These are phyloP conservation scores for Myochromella boudieri DNA, from an alignment of 768 basidiomycete genomes.

Conservation along the genomic window DNA sequence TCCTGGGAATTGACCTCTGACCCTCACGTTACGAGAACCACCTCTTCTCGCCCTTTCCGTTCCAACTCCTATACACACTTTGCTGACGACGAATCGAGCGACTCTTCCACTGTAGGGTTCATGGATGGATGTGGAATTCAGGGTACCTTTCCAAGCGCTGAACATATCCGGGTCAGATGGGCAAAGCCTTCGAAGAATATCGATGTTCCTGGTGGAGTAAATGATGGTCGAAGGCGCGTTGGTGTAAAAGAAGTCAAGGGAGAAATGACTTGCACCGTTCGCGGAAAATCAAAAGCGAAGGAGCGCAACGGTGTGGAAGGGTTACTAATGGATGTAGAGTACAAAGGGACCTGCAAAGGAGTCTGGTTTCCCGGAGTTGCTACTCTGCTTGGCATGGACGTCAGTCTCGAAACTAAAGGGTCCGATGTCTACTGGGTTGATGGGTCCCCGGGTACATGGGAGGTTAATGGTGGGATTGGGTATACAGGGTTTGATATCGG, in stretches of 20 bases:
- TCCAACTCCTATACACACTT: slow-evolving; percentile 65
- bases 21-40: slow-evolving; percentile 64
- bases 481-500: slow-evolving; percentile 74
- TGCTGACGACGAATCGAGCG: slow-evolving; percentile 82
- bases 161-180: slow-evolving; percentile 77
- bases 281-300: slow-evolving; percentile 44
- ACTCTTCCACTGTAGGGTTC: slow-evolving; percentile 56
- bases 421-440: slow-evolving; percentile 70
- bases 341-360: slow-evolving; percentile 71
- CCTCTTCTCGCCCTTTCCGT: slow-evolving; percentile 48
- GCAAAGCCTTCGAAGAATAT: slow-evolving; percentile 59
- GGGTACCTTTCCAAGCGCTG: slow-evolving; percentile 77
- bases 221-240: slow-evolving; percentile 62
- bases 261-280: slow-evolving; percentile 61
- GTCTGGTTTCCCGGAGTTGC: slow-evolving; percentile 85
- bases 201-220: slow-evolving; percentile 37
- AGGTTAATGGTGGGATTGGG: slow-evolving; percentile 59
- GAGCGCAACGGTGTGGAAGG: slow-evolving; percentile 46
- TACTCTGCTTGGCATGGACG: slow-evolving; percentile 76
- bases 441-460: slow-evolving; percentile 54
- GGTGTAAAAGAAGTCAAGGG: slow-evolving; percentile 69
- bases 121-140: slow-evolving; percentile 67
- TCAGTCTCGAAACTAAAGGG: slow-evolving; percentile 65
- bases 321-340: slow-evolving; percentile 63
- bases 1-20: slow-evolving; percentile 79